Base-by-base conservation (phyloP, 1,139 yeast species). In the Zygoascus sp. region DNA sequence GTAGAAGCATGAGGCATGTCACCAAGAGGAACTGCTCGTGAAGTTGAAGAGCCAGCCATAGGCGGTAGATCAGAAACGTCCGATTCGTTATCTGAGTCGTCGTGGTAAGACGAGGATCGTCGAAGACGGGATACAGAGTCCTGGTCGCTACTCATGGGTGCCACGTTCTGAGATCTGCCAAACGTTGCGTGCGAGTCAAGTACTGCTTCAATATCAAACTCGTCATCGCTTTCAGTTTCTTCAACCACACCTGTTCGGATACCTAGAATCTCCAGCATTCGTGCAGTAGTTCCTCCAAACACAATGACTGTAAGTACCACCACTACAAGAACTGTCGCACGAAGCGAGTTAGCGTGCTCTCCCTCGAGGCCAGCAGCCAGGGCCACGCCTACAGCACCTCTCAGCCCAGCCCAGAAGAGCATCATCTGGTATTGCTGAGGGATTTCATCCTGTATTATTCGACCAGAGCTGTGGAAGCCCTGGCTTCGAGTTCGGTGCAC, bases 311-410 rank as follows among this genome's bases (percentile, higher is more conserved):
- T 92, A 40, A 94, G 73, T 27, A 94, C 98, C 15, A 94, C 99
- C 22, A 92, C 97, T 11, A 94, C 97, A 46, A 94, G 71, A 1
- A 94, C 97, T 0, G 98, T 94, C 1, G 98, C 98, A 50, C 92
- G 70, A 46, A 94, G 69, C 0, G 96, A 82, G 66, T 85, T 83
- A 54, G 92, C 94, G 47, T 88, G 83, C 61, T 90, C 97, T 51
- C 98, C 98, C 66, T 87, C 95, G 43, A 94, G 72, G 2, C 98
- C 98, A 80, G 95, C 90, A 0, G 98, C 98, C 59, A 94, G 75
- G 0, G 98, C 99, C 2, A 94, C 99, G 55, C 99, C 99, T 30
- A 94, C 99, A 0, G 99, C 99, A 50, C 99, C 99, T 61, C 99
- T 76, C 50, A 94, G 73, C 5, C 99, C 99, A 1, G 98, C 98